phyloP scores from a whole-genome alignment of 352 stramenopile species.

The Plasmopara muralis region DNA sequence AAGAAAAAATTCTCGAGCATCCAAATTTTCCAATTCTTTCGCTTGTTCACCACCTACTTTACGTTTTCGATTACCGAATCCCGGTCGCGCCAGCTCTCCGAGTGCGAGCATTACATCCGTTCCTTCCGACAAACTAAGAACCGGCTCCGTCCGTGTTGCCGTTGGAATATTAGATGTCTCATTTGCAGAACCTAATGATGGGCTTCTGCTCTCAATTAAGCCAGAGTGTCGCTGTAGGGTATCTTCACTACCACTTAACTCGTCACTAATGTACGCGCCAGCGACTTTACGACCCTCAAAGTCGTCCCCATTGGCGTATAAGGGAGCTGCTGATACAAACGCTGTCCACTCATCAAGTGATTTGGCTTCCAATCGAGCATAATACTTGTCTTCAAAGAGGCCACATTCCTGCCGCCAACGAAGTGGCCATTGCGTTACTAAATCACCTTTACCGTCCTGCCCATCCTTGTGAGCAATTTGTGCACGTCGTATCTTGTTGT shows the following conservation, averaged over 20 bases:
- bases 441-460: constrained; percentile 10
- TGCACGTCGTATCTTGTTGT: constrained; percentile 52
- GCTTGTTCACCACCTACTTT: constrained; percentile 45
- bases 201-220: constrained; percentile 10
- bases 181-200: constrained; percentile 23
- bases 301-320: constrained; percentile 61
- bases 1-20: constrained; percentile 69
- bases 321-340: constrained; percentile 57
- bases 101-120: constrained; percentile 75
- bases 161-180: constrained; percentile 14
- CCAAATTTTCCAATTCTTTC: constrained; percentile 45
- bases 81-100: constrained; percentile 35
- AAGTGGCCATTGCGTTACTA: constrained; percentile 43
- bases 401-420: constrained; percentile 76
- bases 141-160: constrained; percentile 16
- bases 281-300: constrained; percentile 29
- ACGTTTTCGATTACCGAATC: constrained; percentile 22
- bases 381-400: constrained; percentile 56
- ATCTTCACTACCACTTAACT: constrained; percentile 25
- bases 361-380: constrained; percentile 48
- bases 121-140: constrained; percentile 66
- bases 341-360: constrained; percentile 72
- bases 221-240: constrained; percentile 2
- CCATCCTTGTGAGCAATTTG: constrained; percentile 28
- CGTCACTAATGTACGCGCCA: constrained; percentile 23